Conservation (phyloP, 2,329 filamentous ascomycete genomes). For the Cladosporium sp. region DNA sequence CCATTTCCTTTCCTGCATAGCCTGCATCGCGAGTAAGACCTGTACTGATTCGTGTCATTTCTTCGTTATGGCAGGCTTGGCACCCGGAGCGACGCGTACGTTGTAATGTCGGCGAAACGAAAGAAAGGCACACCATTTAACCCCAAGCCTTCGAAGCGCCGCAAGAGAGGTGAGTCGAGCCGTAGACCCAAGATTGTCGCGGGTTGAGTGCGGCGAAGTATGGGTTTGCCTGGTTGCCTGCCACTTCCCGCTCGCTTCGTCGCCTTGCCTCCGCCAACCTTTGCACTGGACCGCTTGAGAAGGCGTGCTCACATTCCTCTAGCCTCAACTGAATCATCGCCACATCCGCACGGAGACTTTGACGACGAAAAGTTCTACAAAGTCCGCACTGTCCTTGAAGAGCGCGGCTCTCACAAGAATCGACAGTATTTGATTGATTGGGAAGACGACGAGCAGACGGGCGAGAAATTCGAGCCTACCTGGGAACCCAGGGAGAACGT, state of each 20-base stretch:
- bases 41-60: not conserved
- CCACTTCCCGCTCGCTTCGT: not conserved
- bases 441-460: slow-evolving; percentile 47
- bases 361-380: slow-evolving; percentile 22
- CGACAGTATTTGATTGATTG: slow-evolving; percentile 52
- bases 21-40: not conserved
- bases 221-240: not conserved
- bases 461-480: slow-evolving; percentile 41
- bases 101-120: slow-evolving; percentile 7
- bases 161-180: slow-evolving; percentile 4
- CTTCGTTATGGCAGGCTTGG: slow-evolving; percentile 7
- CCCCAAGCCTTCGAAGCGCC: slow-evolving; percentile 6
- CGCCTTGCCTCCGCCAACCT: not conserved
- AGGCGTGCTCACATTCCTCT: not conserved
- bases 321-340: slow-evolving; percentile 5
- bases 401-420: slow-evolving; percentile 14
- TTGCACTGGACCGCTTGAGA: not conserved
- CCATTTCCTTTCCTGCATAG: too few relatives aligned
- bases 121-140: slow-evolving; percentile 7
- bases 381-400: slow-evolving; percentile 28
- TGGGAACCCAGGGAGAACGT: slow-evolving; percentile 45
- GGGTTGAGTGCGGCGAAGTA: too few relatives aligned
- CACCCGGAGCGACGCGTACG: slow-evolving; percentile 1
- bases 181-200: not conserved
- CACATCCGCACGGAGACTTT: slow-evolving; percentile 24